phyloP scores from a whole-genome alignment of 208 protist genomes.

The Phytomonas serpens region DNA sequence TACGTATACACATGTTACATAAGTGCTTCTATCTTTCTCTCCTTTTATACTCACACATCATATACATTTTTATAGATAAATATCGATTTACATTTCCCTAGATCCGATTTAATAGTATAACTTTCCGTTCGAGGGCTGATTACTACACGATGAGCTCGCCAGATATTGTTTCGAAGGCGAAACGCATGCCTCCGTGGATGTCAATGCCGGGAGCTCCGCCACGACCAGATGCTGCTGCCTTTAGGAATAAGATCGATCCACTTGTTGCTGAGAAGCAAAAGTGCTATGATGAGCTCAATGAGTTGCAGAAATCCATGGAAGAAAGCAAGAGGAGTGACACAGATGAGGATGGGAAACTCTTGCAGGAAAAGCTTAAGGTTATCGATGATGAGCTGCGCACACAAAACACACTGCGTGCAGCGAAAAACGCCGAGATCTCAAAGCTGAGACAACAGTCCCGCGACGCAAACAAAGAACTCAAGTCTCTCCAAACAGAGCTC shows the following conservation, averaged over 20 bases:
- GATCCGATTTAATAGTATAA: slow-evolving; percentile 1
- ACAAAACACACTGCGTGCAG: slow-evolving; percentile 35
- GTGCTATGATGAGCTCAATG: slow-evolving; percentile 47
- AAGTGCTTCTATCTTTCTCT: neutral
- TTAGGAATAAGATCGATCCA: slow-evolving; percentile 28
- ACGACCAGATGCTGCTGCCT: slow-evolving; percentile 32
- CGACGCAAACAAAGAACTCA: slow-evolving; percentile 41
- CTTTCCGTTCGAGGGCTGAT: neutral
- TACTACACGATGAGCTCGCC: neutral
- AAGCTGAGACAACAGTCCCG: slow-evolving; percentile 40
- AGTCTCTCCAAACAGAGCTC: slow-evolving; percentile 38
- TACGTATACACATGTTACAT: slow-evolving; percentile 11
- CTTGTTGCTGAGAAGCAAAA: slow-evolving; percentile 34
- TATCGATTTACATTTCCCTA: slow-evolving; percentile 4
- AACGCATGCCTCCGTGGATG: slow-evolving; percentile 36
- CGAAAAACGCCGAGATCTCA: slow-evolving; percentile 57
- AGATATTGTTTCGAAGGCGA: neutral
- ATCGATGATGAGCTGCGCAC: slow-evolving; percentile 45
- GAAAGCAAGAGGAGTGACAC: slow-evolving; percentile 24
- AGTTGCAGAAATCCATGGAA: slow-evolving; percentile 40
- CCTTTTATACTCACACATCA: neutral
- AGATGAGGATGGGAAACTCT: slow-evolving; percentile 33
- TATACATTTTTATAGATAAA: slow-evolving; percentile 8
- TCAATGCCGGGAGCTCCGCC: slow-evolving; percentile 40
- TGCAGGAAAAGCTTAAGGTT: slow-evolving; percentile 30